Percentiles rank a stretch among this genome's conserved stretches.
Conservation (phyloP, 768 basidiomycete species). For the Lactarius vividus region DNA sequence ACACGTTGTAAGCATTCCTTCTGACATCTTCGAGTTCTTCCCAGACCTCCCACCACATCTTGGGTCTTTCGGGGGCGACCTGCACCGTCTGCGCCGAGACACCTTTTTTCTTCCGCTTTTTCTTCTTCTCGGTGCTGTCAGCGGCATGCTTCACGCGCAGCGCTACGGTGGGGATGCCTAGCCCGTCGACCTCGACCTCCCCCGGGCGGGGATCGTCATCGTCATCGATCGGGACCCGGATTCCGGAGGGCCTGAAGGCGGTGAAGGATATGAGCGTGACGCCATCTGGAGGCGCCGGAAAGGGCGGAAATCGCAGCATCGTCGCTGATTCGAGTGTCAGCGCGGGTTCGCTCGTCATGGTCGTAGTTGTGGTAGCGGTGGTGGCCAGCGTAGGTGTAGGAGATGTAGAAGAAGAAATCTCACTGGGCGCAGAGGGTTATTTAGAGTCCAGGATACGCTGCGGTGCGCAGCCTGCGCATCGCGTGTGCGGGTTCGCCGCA, state of each 20-base stretch:
- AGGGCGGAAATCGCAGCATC: conserved; percentile 45
- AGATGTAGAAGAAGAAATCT: neutral
- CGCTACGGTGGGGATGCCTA: conserved; percentile 64
- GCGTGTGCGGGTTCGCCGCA: neutral
- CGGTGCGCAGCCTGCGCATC: neutral
- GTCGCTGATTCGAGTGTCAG: conserved; percentile 12
- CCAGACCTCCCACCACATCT: conserved; percentile 73
- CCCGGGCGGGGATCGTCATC: conserved; percentile 29
- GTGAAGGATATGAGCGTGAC: conserved; percentile 54
- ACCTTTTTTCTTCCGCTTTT: conserved; percentile 49
- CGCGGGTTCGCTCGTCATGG: neutral
- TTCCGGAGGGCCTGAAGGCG: conserved; percentile 55
- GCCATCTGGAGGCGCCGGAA: conserved; percentile 45
- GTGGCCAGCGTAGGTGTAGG: neutral
- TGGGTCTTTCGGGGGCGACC: conserved; percentile 31
- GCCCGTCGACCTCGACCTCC: conserved; percentile 58
- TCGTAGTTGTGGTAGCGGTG: neutral
- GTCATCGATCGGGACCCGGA: conserved; percentile 46
- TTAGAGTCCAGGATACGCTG: neutral
- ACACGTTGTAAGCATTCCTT: conserved; percentile 39
- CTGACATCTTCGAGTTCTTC: conserved; percentile 54
- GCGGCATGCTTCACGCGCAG: conserved; percentile 51
- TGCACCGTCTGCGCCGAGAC: conserved; percentile 31
- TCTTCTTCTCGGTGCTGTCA: conserved; percentile 56
- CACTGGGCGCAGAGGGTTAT: neutral